These are phyloP conservation scores for Xylariaceae sp. DNA, from an alignment of 2,329 filamentous ascomycete genomes.

Conservation along the genomic window DNA sequence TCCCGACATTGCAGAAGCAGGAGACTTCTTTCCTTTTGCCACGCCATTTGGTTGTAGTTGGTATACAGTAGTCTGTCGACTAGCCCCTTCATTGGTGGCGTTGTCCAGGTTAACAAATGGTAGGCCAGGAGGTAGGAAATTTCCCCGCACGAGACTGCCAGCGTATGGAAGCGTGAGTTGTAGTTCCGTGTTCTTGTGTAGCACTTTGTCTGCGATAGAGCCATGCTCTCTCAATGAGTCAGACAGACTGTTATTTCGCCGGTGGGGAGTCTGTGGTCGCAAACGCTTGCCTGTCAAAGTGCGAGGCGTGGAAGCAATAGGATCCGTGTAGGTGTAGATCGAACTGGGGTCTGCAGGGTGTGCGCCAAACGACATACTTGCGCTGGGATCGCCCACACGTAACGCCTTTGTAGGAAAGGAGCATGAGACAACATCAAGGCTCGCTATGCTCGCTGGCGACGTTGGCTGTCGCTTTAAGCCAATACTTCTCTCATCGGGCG, in stretches of 20 bases:
- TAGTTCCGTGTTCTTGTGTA: slow-evolving; percentile 53
- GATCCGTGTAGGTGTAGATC: slow-evolving; percentile 44
- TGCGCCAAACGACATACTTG: slow-evolving; percentile 45
- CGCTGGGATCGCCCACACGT: slow-evolving; percentile 38
- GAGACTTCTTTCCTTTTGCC: slow-evolving; percentile 41
- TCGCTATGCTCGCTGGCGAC: slow-evolving; percentile 56
- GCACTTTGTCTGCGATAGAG: slow-evolving; percentile 43
- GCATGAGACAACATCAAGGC: slow-evolving; percentile 59
- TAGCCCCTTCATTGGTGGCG: slow-evolving; percentile 45
- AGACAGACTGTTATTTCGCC: slow-evolving; percentile 80
- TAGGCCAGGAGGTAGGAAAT: slow-evolving; percentile 75
- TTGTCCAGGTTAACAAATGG: slow-evolving; percentile 69
- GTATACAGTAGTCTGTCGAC: slow-evolving; percentile 53
- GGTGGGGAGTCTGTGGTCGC: slow-evolving; percentile 60
- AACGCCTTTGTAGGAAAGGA: slow-evolving; percentile 55
- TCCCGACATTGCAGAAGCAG: slow-evolving; percentile 57
- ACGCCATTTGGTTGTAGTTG: slow-evolving; percentile 37
- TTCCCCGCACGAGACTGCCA: slow-evolving; percentile 82
- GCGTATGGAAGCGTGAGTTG: slow-evolving; percentile 64
- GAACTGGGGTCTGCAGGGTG: slow-evolving; percentile 55
- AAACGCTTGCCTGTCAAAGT: slow-evolving; percentile 56
- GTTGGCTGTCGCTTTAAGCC: slow-evolving; percentile 36
- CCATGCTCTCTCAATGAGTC: slow-evolving; percentile 74
- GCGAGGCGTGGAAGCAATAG: slow-evolving; percentile 56
- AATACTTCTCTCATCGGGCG: slow-evolving; percentile 40